A percentile compares a stretch with the other conserved stretches of the same genome.
phyloP scores from a whole-genome alignment of 169 alveolate species.

The Plasmodium gaboni region DNA sequence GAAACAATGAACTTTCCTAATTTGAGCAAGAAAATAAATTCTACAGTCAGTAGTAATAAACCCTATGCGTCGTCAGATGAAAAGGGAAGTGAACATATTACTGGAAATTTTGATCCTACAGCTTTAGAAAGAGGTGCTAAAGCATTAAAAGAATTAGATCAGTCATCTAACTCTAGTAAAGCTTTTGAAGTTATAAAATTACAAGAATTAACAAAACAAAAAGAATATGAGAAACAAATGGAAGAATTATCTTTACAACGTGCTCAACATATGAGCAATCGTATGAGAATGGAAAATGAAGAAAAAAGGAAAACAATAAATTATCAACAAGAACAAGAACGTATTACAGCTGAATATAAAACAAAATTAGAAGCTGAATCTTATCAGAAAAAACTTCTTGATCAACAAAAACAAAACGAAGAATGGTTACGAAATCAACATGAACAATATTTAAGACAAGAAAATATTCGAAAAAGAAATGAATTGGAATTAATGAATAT shows the following conservation, averaged over 20 bases:
- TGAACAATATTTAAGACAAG: constrained; percentile 93
- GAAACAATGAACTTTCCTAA: constrained; percentile 51
- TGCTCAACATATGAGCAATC: constrained; percentile 80
- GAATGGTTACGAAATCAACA: constrained; percentile 94
- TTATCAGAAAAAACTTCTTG: constrained; percentile 92
- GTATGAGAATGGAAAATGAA: constrained; percentile 91
- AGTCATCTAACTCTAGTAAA: constrained; percentile 94
- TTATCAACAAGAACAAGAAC: constrained; percentile 94
- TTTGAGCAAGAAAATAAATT: constrained; percentile 37
- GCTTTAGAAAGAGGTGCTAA: constrained; percentile 99
- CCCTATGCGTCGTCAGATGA: constrained; percentile 2
- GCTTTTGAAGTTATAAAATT: constrained; percentile 96
- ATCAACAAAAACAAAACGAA: constrained; percentile 94
- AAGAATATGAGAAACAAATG: constrained; percentile 93
- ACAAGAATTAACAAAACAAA: constrained; percentile 96
- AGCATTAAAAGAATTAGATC: constrained; percentile 96
- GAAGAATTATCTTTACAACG: constrained; percentile 84
- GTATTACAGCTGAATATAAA: constrained; percentile 94
- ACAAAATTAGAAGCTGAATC: constrained; percentile 94
- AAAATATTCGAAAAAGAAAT: constrained; percentile 90
- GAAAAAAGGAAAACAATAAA: constrained; percentile 93
- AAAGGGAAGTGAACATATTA: constrained; percentile 23
- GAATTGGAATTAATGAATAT: constrained; percentile 87
- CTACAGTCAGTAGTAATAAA: not conserved
- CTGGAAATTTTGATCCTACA: constrained; percentile 94